Evolutionary conservation across 768 basidiomycete genomes (phyloP).

Genomic region (Gymnopilus junonius): DNA sequence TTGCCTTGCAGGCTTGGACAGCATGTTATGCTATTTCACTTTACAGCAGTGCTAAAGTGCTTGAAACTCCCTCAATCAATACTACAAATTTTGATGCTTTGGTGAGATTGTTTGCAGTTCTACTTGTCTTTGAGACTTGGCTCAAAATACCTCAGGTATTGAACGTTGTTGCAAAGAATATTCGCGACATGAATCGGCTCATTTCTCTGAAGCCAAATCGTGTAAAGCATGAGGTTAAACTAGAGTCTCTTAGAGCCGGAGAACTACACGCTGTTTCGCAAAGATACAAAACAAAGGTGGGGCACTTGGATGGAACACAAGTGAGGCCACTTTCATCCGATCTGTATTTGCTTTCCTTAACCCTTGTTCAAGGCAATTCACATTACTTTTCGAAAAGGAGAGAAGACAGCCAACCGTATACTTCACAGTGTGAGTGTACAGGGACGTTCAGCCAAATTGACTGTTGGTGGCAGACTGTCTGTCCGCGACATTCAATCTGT

Average conservation of each 20-base stretch:
- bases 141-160: constrained; percentile 31
- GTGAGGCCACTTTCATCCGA: constrained; percentile 16
- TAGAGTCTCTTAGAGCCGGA: constrained; percentile 30
- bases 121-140: background rate
- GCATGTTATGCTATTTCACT: constrained; percentile 40
- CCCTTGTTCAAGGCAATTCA: background rate
- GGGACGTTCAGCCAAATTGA: constrained; percentile 43
- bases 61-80: constrained; percentile 26
- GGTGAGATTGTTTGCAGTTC: constrained; percentile 22
- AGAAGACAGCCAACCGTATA: background rate
- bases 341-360: background rate
- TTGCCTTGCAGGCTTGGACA: constrained; percentile 50
- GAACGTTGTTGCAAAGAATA: constrained; percentile 37
- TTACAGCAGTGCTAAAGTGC: constrained; percentile 16
- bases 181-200: constrained; percentile 42
- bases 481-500: background rate
- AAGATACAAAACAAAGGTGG: constrained; percentile 51
- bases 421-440: background rate
- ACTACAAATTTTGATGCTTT: constrained; percentile 23
- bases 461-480: constrained; percentile 19
- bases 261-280: constrained; percentile 36
- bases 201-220: constrained; percentile 45
- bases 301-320: constrained; percentile 25
- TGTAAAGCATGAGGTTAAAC: constrained; percentile 50
- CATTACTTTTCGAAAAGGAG: background rate